These are phyloP conservation scores for Amphirosellinia nigrospora DNA, from an alignment of 495 filamentous ascomycete species.

Conservation along the genomic window DNA sequence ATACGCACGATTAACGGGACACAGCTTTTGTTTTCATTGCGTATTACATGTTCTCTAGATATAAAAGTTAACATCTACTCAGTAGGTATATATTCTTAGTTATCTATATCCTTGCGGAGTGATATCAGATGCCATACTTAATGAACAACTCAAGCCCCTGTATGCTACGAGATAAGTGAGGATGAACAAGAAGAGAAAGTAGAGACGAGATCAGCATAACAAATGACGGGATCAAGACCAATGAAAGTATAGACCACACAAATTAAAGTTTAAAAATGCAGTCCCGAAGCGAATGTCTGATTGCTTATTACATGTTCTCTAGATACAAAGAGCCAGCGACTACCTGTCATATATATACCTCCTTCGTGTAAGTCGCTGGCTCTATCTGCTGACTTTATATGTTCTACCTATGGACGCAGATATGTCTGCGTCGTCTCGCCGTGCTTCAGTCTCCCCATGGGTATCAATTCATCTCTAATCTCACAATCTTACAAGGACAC, in stretches of 20 bases:
- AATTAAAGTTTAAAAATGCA: neutral
- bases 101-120: too few relatives aligned
- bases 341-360: neutral
- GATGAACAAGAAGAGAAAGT: too few relatives aligned
- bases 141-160: too few relatives aligned
- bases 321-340: constrained; percentile 21
- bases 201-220: too few relatives aligned
- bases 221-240: too few relatives aligned
- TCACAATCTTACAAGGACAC: neutral
- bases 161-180: too few relatives aligned
- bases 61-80: too few relatives aligned
- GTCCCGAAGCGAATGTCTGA: constrained; percentile 14
- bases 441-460: constrained; percentile 2
- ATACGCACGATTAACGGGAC: neutral
- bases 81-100: too few relatives aligned
- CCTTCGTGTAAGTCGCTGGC: neutral
- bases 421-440: neutral
- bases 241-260: too few relatives aligned
- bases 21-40: too few relatives aligned
- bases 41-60: too few relatives aligned
- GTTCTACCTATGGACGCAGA: neutral
- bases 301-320: constrained; percentile 24
- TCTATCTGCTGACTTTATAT: constrained; percentile 17
- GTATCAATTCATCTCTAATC: constrained; percentile 25
- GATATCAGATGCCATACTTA: too few relatives aligned